phyloP scores from a whole-genome alignment of 2,329 filamentous ascomycete species.

The Aspergillus transmontanensis region DNA sequence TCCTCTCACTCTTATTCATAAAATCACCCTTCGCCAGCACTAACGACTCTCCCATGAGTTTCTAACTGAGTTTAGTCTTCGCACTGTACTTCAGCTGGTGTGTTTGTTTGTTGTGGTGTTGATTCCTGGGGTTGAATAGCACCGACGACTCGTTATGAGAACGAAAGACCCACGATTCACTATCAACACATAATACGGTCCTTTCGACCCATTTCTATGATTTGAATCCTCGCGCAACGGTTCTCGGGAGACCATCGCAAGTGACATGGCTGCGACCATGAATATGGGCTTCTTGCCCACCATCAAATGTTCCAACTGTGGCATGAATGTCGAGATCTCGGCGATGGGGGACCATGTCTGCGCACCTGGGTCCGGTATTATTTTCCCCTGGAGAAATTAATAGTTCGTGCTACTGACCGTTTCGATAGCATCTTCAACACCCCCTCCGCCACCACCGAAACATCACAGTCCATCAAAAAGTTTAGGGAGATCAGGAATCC shows the following conservation, averaged over 20 bases:
- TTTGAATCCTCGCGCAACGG: background rate
- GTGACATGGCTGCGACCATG: slow-evolving; percentile 40
- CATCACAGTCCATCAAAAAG: slow-evolving; percentile 29
- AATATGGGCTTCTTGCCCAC: slow-evolving; percentile 74
- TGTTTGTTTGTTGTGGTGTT: background rate
- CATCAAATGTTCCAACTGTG: slow-evolving; percentile 86
- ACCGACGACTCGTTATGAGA: background rate
- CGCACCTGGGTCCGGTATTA: slow-evolving; percentile 44
- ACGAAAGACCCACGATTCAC: background rate
- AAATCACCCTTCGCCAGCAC: background rate
- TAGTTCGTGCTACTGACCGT: background rate
- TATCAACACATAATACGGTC: background rate
- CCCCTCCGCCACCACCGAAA: slow-evolving; percentile 32
- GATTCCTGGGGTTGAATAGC: background rate
- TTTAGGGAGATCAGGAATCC: slow-evolving; percentile 47
- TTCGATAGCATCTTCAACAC: slow-evolving; percentile 15
- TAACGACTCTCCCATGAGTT: background rate
- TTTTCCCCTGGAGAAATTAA: background rate
- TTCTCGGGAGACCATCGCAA: slow-evolving; percentile 48
- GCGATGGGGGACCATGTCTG: slow-evolving; percentile 86
- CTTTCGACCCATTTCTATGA: slow-evolving; percentile 4
- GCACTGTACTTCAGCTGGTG: background rate
- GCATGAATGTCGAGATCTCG: slow-evolving; percentile 76
- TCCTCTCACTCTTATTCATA: slow-evolving; percentile 4
- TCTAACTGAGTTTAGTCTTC: background rate